Evolutionary conservation across 345 rosid species (phyloP).

Genomic region (Syzygium aromaticum): DNA sequence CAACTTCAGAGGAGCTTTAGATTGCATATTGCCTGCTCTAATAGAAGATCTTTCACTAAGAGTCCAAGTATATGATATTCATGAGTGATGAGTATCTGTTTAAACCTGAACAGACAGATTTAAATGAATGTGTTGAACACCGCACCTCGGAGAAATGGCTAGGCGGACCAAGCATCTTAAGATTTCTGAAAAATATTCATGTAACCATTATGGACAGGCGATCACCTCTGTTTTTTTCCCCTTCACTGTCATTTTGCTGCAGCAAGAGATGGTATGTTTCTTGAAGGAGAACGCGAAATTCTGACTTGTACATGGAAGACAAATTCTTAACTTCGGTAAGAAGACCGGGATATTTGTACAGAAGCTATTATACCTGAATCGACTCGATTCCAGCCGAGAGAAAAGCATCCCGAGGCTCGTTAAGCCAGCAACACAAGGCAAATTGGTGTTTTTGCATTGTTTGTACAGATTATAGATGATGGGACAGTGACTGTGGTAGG

Average conservation of each 20-base stretch:
- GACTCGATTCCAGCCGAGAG: not conserved
- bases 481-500: not conserved
- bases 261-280: slow-evolving; percentile 76
- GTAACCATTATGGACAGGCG: not conserved
- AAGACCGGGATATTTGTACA: not conserved
- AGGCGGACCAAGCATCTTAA: not conserved
- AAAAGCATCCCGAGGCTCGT: not conserved
- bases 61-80: not conserved
- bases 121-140: not conserved
- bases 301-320: slow-evolving; percentile 9
- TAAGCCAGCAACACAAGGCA: not conserved
- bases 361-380: not conserved
- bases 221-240: not conserved
- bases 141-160: not conserved
- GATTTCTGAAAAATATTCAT: not conserved
- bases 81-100: not conserved
- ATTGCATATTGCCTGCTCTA: not conserved
- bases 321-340: not conserved
- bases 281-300: slow-evolving; percentile 69
- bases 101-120: not conserved
- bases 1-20: not conserved
- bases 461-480: not conserved
- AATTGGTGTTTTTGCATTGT: not conserved
- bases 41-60: not conserved
- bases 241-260: slow-evolving; percentile 16